phyloP scores from a whole-genome alignment of 1,284 basidiomycete species.

The Irpex sp. region DNA sequence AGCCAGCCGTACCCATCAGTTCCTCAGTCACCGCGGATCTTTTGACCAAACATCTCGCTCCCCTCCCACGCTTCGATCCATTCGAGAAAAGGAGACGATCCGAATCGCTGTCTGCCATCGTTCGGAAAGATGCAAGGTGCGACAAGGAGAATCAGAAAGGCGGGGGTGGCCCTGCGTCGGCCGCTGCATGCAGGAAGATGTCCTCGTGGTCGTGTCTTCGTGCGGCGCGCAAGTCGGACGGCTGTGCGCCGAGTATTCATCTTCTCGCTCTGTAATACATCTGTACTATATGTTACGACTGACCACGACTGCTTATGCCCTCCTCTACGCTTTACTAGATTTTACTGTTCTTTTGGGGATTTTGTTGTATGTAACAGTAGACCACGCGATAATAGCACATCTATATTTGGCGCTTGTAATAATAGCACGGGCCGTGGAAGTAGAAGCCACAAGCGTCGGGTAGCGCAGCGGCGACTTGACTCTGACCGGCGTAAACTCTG shows the following conservation, averaged over 20 bases:
- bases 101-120: constrained; percentile 27
- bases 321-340: background rate
- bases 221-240: background rate
- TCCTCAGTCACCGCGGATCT: constrained; percentile 6
- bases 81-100: constrained; percentile 23
- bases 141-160: background rate
- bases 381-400: background rate
- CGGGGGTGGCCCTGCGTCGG: background rate
- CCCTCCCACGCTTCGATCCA: constrained; percentile 29
- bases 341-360: background rate
- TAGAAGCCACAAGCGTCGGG: background rate
- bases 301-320: background rate
- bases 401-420: background rate
- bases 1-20: background rate
- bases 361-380: background rate
- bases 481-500: background rate
- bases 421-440: background rate
- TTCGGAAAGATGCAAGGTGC: background rate
- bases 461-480: background rate
- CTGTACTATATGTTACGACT: background rate
- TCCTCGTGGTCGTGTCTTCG: constrained; percentile 1
- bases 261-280: background rate
- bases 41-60: constrained; percentile 21
- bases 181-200: background rate
- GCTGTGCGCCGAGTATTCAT: background rate